phyloP scores from a whole-genome alignment of 495 filamentous ascomycete species.

The Podospora pseudocomata region DNA sequence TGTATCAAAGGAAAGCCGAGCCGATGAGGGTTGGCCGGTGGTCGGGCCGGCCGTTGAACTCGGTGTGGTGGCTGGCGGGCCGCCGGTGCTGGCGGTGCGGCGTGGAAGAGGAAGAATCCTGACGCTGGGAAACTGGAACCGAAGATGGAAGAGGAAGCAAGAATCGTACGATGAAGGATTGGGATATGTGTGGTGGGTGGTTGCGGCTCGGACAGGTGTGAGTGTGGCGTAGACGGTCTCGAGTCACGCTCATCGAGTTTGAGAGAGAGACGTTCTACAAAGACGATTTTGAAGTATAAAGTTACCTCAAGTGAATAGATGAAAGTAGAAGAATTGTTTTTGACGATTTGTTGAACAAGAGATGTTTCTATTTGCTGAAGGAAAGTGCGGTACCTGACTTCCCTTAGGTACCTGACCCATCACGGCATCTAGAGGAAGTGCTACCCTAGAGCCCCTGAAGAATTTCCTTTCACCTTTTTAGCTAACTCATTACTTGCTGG shows the following conservation, averaged over 20 bases:
- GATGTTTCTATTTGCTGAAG: too few relatives aligned
- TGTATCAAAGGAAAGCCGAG: not conserved
- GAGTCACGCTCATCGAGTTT: not conserved
- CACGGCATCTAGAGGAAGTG: too few relatives aligned
- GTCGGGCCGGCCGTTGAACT: not conserved
- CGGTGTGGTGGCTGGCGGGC: not conserved
- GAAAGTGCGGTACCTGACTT: too few relatives aligned
- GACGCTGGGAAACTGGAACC: not conserved
- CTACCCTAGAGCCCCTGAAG: too few relatives aligned
- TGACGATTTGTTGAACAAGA: too few relatives aligned
- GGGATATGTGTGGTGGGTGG: not conserved
- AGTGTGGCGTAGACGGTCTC: not conserved
- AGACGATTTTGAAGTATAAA: too few relatives aligned
- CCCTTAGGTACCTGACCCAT: too few relatives aligned
- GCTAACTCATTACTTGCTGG: too few relatives aligned
- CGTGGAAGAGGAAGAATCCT: not conserved
- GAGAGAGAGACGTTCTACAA: too few relatives aligned
- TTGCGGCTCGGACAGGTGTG: not conserved
- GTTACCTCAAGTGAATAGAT: too few relatives aligned
- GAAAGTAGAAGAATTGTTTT: too few relatives aligned
- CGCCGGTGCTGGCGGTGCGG: not conserved
- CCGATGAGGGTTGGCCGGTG: not conserved
- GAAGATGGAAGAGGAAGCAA: not conserved
- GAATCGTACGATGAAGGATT: not conserved
- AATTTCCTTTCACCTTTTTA: too few relatives aligned